phyloP scores from a whole-genome alignment of 2,329 filamentous ascomycete genomes.

The Pestalotiopsis fici region DNA sequence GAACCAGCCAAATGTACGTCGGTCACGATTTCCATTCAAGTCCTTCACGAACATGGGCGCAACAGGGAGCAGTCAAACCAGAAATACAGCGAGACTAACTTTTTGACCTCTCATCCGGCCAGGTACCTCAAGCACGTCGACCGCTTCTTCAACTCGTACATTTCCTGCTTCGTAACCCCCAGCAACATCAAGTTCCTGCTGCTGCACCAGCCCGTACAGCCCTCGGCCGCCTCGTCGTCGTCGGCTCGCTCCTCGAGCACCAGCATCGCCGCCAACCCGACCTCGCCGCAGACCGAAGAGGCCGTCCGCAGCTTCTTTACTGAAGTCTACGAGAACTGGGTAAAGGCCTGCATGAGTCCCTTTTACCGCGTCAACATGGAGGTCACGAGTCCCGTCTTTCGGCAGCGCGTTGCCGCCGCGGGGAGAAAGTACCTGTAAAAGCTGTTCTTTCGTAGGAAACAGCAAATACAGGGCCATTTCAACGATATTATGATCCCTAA shows the following conservation, averaged over 20 bases:
- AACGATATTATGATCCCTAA: neutral
- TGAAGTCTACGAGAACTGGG: slow-evolving; percentile 95
- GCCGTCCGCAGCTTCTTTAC: slow-evolving; percentile 92
- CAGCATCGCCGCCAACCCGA: slow-evolving; percentile 82
- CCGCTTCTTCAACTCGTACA: slow-evolving; percentile 93
- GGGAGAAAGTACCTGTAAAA: slow-evolving; percentile 86
- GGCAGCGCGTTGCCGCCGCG: slow-evolving; percentile 77
- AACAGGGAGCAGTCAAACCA: too few species aligned
- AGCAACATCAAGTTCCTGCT: slow-evolving; percentile 93
- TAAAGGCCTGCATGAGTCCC: slow-evolving; percentile 96
- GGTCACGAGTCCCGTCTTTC: slow-evolving; percentile 84
- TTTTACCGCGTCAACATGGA: slow-evolving; percentile 88
- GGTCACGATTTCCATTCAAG: too few species aligned
- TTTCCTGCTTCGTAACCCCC: slow-evolving; percentile 91
- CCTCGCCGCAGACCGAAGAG: slow-evolving; percentile 88
- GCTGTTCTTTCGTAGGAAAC: neutral
- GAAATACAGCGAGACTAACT: neutral
- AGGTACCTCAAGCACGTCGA: slow-evolving; percentile 93
- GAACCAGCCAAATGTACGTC: slow-evolving; percentile 78
- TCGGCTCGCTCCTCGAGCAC: slow-evolving; percentile 57
- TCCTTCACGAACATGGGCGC: too few species aligned
- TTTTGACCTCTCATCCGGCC: slow-evolving; percentile 2
- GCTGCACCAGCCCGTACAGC: slow-evolving; percentile 74
- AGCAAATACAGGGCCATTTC: neutral
- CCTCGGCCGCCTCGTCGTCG: slow-evolving; percentile 27